A percentile compares a stretch with the other conserved stretches of the same genome.
phyloP scores from a whole-genome alignment of 2,329 filamentous ascomycete genomes.

The Ascochyta rabiei region DNA sequence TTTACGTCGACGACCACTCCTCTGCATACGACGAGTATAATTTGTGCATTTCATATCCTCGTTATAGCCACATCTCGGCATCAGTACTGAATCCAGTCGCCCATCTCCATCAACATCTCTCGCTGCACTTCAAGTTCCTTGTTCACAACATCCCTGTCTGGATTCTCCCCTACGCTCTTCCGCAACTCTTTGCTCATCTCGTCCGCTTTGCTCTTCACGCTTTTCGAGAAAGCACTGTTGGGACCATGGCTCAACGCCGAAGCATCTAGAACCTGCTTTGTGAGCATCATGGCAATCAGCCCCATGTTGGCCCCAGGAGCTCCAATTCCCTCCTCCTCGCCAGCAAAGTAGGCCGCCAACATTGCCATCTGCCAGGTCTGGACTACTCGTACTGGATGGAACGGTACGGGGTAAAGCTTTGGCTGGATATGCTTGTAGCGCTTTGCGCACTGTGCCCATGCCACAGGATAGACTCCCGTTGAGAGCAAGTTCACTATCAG shows the following conservation, averaged over 20 bases:
- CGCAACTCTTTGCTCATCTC: slow-evolving; percentile 37
- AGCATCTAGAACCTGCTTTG: slow-evolving; percentile 49
- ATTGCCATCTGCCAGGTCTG: slow-evolving; percentile 52
- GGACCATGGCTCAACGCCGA: slow-evolving; percentile 53
- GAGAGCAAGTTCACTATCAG: slow-evolving; percentile 58
- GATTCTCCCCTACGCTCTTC: slow-evolving; percentile 27
- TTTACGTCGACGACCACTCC: no score
- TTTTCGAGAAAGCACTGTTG: slow-evolving; percentile 49
- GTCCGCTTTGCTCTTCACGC: slow-evolving; percentile 47
- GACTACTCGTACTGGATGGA: slow-evolving; percentile 62
- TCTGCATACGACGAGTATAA: no score
- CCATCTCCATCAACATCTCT: slow-evolving; percentile 39
- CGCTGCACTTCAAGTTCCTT: slow-evolving; percentile 35
- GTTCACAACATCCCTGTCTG: slow-evolving; percentile 28
- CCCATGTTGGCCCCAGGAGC: slow-evolving; percentile 49
- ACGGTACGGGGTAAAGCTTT: slow-evolving; percentile 53
- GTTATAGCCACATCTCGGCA: no score
- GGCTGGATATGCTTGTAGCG: slow-evolving; percentile 60
- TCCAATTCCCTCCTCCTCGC: slow-evolving; percentile 30
- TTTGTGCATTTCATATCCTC: no score
- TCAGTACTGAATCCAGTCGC: slow-evolving; percentile 27
- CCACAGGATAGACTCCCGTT: slow-evolving; percentile 51
- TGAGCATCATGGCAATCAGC: slow-evolving; percentile 51
- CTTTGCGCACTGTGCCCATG: slow-evolving; percentile 59
- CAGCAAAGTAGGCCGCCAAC: slow-evolving; percentile 43